Conservation (phyloP, 768 basidiomycete species). For the Nidularia pulvinata region DNA sequence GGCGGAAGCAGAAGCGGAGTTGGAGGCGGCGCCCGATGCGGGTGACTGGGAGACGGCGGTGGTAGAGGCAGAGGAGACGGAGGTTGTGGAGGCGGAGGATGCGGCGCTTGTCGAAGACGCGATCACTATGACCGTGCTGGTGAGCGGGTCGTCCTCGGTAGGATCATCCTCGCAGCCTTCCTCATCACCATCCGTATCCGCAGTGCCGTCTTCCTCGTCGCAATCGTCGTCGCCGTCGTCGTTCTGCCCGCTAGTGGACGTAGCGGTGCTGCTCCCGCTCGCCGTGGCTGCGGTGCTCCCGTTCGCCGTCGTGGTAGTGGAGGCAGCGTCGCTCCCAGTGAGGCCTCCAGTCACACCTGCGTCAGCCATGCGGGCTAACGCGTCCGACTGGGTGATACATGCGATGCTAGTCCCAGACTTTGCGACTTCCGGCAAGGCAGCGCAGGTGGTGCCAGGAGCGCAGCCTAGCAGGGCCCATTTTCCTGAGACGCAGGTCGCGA, state of each 20-base stretch:
- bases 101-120: not conserved
- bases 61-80: slow-evolving; percentile 1
- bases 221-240: slow-evolving; percentile 9
- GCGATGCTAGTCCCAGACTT: slow-evolving; percentile 40
- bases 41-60: not conserved
- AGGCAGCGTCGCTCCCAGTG: slow-evolving; percentile 19
- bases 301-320: slow-evolving; percentile 1
- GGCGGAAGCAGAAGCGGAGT: too few relatives aligned
- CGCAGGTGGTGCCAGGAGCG: slow-evolving; percentile 31
- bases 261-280: slow-evolving; percentile 4
- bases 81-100: not conserved
- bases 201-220: slow-evolving; percentile 6
- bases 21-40: too few relatives aligned
- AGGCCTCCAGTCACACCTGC: slow-evolving; percentile 44
- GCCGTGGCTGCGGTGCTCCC: slow-evolving; percentile 1
- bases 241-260: slow-evolving; percentile 2
- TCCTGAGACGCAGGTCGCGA: slow-evolving; percentile 41
- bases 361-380: slow-evolving; percentile 32
- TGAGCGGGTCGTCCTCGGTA: slow-evolving; percentile 1
- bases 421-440: slow-evolving; percentile 48
- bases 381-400: slow-evolving; percentile 40
- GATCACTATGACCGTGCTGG: slow-evolving; percentile 1
- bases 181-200: slow-evolving; percentile 9
- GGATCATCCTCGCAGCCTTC: slow-evolving; percentile 6
- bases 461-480: slow-evolving; percentile 39